Evolutionary conservation across 2,329 filamentous ascomycete genomes (phyloP).

Genomic region (Beauveria scarabaeidicola): DNA sequence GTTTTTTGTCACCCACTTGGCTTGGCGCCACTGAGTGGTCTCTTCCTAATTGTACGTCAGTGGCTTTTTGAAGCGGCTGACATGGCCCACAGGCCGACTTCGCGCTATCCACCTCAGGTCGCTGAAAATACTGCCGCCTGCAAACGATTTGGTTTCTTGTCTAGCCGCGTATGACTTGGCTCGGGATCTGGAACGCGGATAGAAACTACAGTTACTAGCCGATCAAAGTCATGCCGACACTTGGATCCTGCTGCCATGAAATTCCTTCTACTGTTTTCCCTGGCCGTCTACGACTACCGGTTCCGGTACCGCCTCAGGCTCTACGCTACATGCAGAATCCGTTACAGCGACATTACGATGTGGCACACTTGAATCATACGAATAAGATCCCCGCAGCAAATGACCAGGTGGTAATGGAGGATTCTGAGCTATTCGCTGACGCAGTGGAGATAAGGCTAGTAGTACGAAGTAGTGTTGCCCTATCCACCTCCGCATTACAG

Average conservation of each 20-base stretch:
- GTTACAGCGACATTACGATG: neutral
- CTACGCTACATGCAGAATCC: neutral
- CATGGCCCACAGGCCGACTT: neutral
- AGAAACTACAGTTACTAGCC: no score
- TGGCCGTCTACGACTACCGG: neutral
- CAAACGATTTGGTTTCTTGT: neutral
- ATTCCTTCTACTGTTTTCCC: neutral
- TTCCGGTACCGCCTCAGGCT: neutral
- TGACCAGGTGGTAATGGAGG: no score
- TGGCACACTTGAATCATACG: neutral
- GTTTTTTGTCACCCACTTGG: neutral
- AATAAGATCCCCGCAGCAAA: no score
- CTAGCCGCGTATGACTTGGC: no score
- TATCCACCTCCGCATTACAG: constrained; percentile 1
- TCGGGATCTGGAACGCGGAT: no score
- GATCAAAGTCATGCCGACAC: neutral
- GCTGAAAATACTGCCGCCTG: constrained; percentile 10
- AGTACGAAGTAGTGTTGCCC: neutral
- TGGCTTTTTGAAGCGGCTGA: neutral
- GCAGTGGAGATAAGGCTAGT: neutral
- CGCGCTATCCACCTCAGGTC: neutral
- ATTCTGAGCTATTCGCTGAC: neutral
- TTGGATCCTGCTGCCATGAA: neutral
- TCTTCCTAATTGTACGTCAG: neutral
- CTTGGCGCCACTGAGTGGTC: neutral